Percentiles rank a stretch among this genome's conserved stretches.
These are phyloP conservation scores for Leishmania gerbilli DNA, from an alignment of 208 protist species.

Conservation along the genomic window DNA sequence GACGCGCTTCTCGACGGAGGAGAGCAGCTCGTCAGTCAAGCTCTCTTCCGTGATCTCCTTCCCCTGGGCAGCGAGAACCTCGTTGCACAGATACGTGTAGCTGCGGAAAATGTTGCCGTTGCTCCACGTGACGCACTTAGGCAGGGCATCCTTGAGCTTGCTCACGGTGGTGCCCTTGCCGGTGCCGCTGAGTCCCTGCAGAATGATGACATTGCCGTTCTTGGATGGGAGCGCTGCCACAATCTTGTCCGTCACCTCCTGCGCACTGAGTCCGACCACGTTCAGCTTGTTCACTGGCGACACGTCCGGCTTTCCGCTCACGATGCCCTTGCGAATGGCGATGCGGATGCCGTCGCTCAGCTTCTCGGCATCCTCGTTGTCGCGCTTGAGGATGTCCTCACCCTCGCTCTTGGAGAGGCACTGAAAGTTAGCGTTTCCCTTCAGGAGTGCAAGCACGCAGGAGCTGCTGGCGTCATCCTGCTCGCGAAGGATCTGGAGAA, in stretches of 20 bases:
- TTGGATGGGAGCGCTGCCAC: conserved; percentile 48
- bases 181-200: conserved; percentile 91
- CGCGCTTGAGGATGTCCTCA: conserved; percentile 69
- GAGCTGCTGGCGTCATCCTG: conserved; percentile 88
- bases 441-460: conserved; percentile 60
- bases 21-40: conserved; percentile 66
- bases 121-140: conserved; percentile 88
- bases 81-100: conserved; percentile 83
- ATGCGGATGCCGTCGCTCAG: conserved; percentile 86
- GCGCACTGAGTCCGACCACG: conserved; percentile 71
- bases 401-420: conserved; percentile 68
- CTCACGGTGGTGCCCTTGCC: conserved; percentile 91
- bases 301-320: conserved; percentile 46
- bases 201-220: conserved; percentile 85
- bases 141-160: conserved; percentile 73
- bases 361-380: conserved; percentile 89
- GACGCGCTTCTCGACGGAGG: conserved; percentile 58
- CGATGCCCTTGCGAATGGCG: conserved; percentile 68
- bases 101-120: conserved; percentile 94
- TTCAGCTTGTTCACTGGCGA: conserved; percentile 52
- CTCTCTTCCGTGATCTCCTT: conserved; percentile 49
- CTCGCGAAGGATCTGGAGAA: conserved; percentile 56
- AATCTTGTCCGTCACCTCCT: conserved; percentile 82
- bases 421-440: conserved; percentile 51
- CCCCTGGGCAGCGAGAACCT: conserved; percentile 52